Base-by-base conservation (phyloP, 192 early-diverging fungal genomes). In the Podila epicladia region DNA sequence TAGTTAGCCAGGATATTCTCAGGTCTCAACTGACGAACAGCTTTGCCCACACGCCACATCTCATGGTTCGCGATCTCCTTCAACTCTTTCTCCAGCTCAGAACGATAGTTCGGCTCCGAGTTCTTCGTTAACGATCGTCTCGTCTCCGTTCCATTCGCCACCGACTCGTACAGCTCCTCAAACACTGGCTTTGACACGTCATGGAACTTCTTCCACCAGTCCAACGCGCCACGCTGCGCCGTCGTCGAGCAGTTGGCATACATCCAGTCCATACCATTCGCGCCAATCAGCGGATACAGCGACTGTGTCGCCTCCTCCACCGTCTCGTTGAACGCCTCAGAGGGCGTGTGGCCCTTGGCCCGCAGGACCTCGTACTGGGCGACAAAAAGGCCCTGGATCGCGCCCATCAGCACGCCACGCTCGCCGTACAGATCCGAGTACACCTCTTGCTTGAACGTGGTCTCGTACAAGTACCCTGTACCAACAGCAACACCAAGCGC, bases 241-340 rank as follows among this genome's bases (percentile, higher is more conserved):
- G 96, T 99, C 58, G 96, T 97, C 37, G 94, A 95, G 89, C 97
- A 99, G 89, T 95, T 95, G 85, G 94, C 93, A 86, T 96, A 99
- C 96, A 99, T 99, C 78, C 79, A 77, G 86, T 96, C 94, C 96
- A 97, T 97, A 69, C 97, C 97, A 75, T 96, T 94, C 84, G 94
- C 94, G 75, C 95, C 95, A 74, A 99, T 94, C 77, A 99, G 88
- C 24, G 97, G 97, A 86, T 96, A 97, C 65, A 99, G 89, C 53
- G 97, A 99, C 86, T 99, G 96, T 12, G 97, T 99, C 53, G 96
- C 97, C 84, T 99, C 97, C 88, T 99, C 97, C 69, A 99, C 97
- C 67, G 97, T 99, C 88, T 99, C 97, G 90, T 99, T 99, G 91
- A 97, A 99, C 8, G 97, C 97, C 85, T 99, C 97, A 24, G 97